Evolutionary conservation across 768 basidiomycete genomes (phyloP), one percentile per base, ranked within the genome.

Genomic region (Kwoniella sp.): DNA sequence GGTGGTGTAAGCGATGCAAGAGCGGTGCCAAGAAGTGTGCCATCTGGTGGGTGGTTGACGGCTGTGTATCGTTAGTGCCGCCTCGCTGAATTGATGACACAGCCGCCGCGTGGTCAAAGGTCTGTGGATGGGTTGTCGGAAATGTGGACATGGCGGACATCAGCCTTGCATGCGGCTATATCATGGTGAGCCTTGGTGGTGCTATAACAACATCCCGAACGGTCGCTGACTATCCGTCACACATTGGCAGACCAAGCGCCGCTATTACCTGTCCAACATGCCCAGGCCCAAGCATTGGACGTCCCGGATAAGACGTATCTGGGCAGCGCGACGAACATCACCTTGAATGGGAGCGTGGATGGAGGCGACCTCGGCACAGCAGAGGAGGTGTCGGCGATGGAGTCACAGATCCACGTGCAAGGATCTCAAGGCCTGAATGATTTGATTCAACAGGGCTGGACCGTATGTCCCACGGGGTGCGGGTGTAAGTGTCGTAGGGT

Each of bases 141-240:
- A 56, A 32, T 70, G 68, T 37, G 34, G 57, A 27, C 68, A 70
- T 58, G 65, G 65, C 19, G 68, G 68, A 12, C 68, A 70, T 53
- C 53, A 60, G 38, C 37, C 36, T 9, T 66, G 64, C 34, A 63
- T 69, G 50, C 40, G 63, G 46, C 26, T 49, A 19, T 65, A 69
- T 50, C 62, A 60, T 42, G 44, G 67, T 69, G 31, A 46, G 67
- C 62, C 15, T 19, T 46, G n/a, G 3, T 19, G 5, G 12, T 19
- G 4, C 23, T 27, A 5, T 1, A 19, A 38, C 5, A 15, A 4
- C n/a, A 9, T 22, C n/a, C 1, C 26, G 23, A n/a, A 14, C 17
- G 11, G 5, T 6, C 48, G n/a, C 25, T 6, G 19, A 33, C 7
- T 20, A n/a, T n/a, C n/a, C n/a, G n/a, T 48, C 26, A 29, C 11